Base-by-base conservation (phyloP, 2,329 filamentous ascomycete species). In the Stagonosporopsis vannaccii region DNA sequence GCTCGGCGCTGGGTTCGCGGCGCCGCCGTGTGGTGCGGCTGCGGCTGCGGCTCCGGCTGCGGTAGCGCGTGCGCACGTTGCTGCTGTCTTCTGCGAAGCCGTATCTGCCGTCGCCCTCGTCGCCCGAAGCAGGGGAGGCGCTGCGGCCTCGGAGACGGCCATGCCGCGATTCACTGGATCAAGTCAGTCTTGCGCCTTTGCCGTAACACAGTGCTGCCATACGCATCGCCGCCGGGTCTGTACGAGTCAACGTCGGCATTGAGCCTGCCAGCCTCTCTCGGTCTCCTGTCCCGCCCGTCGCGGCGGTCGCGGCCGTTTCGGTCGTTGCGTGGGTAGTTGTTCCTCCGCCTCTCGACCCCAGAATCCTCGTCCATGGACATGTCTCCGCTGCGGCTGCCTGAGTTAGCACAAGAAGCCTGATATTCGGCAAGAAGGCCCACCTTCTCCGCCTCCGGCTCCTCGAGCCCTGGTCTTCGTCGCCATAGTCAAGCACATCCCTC, bases 341-440 rank as follows among this genome's bases (percentile, higher is more conserved):
- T 62, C 41, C 69, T 65, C 44, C 67, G 59, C 41, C 62, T 60
- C 11, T 71, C 66, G 23, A 59, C 61, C 9, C 65, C 63, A 7
- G 66, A 64, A 67, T 96, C 92, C 62, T 95, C 92, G 75, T 96
- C 96, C 81, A 97, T 89, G 68, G 85, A 90, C 32, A 87, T 90
- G 66, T 90, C 87, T 65, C 92, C 94, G 0, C 79, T 71, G 44
- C 58, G 56, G 50, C 59, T 62, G 47, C 23, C 32, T 32, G 32
- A 30, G 71, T 64, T 73, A 74, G 65, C 78, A 41, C 22, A 9
- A 26, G 13, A 22, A 23, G 35, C 17, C 8, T 3, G 20, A 47
- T 7, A 13, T 22, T 26, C 11, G 2, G 19, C 13, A 15, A 15
- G 42, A 11, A 17, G 48, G 28, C 58, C 39, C 51, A 65, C 66